Evolutionary conservation across 495 filamentous ascomycete species (phyloP), one percentile per base, ranked within the genome.

Genomic region (Glonium stellatum): DNA sequence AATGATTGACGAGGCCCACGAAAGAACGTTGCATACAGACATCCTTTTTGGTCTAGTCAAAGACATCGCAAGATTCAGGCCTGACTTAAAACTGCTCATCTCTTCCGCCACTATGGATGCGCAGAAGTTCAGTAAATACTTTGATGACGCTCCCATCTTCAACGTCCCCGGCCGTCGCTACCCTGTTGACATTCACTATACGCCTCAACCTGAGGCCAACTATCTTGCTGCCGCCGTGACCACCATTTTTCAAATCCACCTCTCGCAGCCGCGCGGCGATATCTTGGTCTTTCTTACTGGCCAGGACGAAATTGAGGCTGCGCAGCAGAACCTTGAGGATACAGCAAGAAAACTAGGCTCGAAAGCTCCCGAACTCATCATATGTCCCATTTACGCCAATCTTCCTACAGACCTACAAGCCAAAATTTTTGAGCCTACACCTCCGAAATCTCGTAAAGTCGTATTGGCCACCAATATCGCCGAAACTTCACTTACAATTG

Each of bases 1-100:
- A 62, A 96, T 98, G 87, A 92, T 98, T 61, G 93, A 98, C 68
- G 93, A 98, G 70, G 93, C 95, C 18, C 93, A 98, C 80, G 93
- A 98, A 70, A 79, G 93, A 63, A 96, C 89, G 0, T 79, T 97
- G 11, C 83, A 88, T 44, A 96, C 95, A 1, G 93, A 98, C 71
- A 90, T 98, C 67, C 78, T 97, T 5, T 83, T 95, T 58, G 91
- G 89, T 35, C 78, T 98, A 36, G 80, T 96, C 50, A 97, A 97
- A 70, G 93, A 97, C 77, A 85, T 97, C 59, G 87, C 89, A 12
- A 80, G 90, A 58, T 87, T 87, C 49, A 77, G 92, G 23, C 89
- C 90, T 22, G 93, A 97, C 60, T 74, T 98, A 50, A 96, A 95
- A 73, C 75, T 98, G 5, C 78, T 98, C 22, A 96, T 98, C 53